Conservation (phyloP, 495 filamentous ascomycete genomes). For the Talaromyces proteolyticus region DNA sequence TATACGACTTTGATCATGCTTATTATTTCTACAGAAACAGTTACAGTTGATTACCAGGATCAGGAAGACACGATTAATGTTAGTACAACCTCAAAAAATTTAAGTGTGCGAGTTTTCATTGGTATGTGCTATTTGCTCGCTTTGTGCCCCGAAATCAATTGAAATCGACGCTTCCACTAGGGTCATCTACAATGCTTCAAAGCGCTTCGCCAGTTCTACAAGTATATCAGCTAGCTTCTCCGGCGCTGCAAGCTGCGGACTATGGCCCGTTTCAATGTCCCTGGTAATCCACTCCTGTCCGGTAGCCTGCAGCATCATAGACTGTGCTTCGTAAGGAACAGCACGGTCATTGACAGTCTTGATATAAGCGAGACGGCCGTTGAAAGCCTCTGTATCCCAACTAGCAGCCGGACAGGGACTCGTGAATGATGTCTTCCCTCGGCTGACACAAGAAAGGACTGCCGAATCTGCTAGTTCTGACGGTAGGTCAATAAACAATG, state of each 20-base stretch:
- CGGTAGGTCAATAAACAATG: constrained; percentile 10
- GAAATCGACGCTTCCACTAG: too few species aligned
- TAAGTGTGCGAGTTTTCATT: too few species aligned
- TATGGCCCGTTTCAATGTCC: constrained; percentile 15
- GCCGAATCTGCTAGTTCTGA: constrained; percentile 6
- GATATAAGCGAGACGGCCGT: constrained; percentile 14
- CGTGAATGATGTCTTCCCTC: constrained; percentile 15
- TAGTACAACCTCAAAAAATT: too few species aligned
- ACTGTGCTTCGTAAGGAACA: constrained; percentile 19
- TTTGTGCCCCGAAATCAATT: too few species aligned
- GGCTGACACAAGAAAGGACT: constrained; percentile 10
- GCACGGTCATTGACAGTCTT: constrained; percentile 15
- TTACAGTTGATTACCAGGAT: too few species aligned
- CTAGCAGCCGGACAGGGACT: constrained; percentile 19
- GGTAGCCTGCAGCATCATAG: constrained; percentile 16
- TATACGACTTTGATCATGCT: too few species aligned
- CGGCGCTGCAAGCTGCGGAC: constrained; percentile 10
- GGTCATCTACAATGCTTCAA: constrained; percentile 3
- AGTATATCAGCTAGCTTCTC: constrained; percentile 12
- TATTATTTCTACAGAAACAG: too few species aligned
- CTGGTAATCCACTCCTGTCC: constrained; percentile 15
- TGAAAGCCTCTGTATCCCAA: constrained; percentile 15
- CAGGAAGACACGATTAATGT: too few species aligned
- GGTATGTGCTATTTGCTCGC: too few species aligned
- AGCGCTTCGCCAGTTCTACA: constrained; percentile 5